These are phyloP conservation scores for Leucosporidium creatinivorum DNA, from an alignment of 768 basidiomycete species.

Conservation along the genomic window DNA sequence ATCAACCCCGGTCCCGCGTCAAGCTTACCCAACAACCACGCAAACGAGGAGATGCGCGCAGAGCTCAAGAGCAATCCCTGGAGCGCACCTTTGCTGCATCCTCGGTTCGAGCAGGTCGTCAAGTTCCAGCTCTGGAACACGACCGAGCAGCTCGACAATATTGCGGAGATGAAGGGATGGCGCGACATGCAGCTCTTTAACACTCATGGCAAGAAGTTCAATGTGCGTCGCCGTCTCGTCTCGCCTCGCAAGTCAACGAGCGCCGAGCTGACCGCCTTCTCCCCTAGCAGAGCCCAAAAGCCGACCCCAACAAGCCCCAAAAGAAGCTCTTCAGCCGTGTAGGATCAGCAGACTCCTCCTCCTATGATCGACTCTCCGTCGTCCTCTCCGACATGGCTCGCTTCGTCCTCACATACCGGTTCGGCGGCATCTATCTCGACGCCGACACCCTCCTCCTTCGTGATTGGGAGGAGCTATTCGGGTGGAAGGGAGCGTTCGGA, in stretches of 20 bases:
- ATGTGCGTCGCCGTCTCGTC: not conserved
- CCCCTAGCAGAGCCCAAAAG: conserved; percentile 2
- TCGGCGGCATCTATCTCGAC: conserved; percentile 93
- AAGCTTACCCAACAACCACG: conserved; percentile 73
- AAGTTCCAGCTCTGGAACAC: conserved; percentile 98
- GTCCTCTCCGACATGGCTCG: conserved; percentile 95
- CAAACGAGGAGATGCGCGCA: conserved; percentile 71
- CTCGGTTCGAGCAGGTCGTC: conserved; percentile 81
- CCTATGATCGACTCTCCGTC: conserved; percentile 85
- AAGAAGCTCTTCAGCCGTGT: conserved; percentile 67
- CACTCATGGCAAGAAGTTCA: conserved; percentile 62
- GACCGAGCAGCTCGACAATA: conserved; percentile 86
- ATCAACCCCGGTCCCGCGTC: conserved; percentile 97
- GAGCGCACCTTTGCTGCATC: conserved; percentile 90
- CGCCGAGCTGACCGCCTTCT: not conserved
- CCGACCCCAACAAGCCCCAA: conserved; percentile 36
- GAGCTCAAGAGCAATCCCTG: conserved; percentile 74
- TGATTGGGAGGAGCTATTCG: conserved; percentile 98
- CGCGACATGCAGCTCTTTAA: conserved; percentile 74
- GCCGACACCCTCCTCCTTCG: conserved; percentile 92
- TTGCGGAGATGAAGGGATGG: conserved; percentile 86
- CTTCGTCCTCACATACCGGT: conserved; percentile 93
- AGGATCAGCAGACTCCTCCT: conserved; percentile 76
- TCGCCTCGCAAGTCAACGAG: not conserved
- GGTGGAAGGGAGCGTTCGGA: conserved; percentile 91